A percentile compares a stretch with the other conserved stretches of the same genome.
Conservation (phyloP, 108 stramenopile species). For the Licmophora abbreviata region DNA sequence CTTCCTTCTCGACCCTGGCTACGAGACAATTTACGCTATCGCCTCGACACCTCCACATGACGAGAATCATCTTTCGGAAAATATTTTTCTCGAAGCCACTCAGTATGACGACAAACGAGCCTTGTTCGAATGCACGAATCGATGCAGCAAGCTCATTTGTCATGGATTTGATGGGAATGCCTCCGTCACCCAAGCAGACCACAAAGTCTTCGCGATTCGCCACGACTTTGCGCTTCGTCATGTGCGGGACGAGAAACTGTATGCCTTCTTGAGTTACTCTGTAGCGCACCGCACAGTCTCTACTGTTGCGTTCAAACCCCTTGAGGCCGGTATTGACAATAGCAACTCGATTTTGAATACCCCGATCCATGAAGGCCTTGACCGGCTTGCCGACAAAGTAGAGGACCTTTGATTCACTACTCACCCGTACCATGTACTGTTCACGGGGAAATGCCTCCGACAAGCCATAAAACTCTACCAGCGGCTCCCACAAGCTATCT, state of each 20-base stretch:
- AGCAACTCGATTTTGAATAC: slow-evolving; percentile 61
- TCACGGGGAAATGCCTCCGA: slow-evolving; percentile 50
- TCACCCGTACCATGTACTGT: slow-evolving; percentile 62
- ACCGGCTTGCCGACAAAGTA: slow-evolving; percentile 68
- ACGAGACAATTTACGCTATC: slow-evolving; percentile 60
- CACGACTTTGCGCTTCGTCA: slow-evolving; percentile 66
- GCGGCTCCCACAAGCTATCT: slow-evolving; percentile 37
- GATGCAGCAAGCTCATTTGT: slow-evolving; percentile 35
- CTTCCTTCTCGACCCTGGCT: slow-evolving; percentile 68
- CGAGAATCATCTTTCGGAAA: slow-evolving; percentile 60
- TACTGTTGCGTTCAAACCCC: slow-evolving; percentile 61
- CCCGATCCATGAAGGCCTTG: slow-evolving; percentile 56
- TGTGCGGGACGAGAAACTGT: slow-evolving; percentile 69
- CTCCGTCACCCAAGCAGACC: slow-evolving; percentile 33
- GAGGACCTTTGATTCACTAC: slow-evolving; percentile 63
- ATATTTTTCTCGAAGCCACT: slow-evolving; percentile 69
- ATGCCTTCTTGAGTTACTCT: slow-evolving; percentile 74
- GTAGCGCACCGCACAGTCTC: slow-evolving; percentile 35
- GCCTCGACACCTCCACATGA: slow-evolving; percentile 68
- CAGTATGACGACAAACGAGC: slow-evolving; percentile 69
- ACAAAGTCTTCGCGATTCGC: slow-evolving; percentile 60
- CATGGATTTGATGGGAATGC: slow-evolving; percentile 36
- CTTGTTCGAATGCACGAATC: slow-evolving; percentile 31
- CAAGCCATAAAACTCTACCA: slow-evolving; percentile 69
- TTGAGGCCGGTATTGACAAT: slow-evolving; percentile 77